Evolutionary conservation across 352 stramenopile species (phyloP), one percentile per base, ranked within the genome.

Genomic region (Bremia lactucae): DNA sequence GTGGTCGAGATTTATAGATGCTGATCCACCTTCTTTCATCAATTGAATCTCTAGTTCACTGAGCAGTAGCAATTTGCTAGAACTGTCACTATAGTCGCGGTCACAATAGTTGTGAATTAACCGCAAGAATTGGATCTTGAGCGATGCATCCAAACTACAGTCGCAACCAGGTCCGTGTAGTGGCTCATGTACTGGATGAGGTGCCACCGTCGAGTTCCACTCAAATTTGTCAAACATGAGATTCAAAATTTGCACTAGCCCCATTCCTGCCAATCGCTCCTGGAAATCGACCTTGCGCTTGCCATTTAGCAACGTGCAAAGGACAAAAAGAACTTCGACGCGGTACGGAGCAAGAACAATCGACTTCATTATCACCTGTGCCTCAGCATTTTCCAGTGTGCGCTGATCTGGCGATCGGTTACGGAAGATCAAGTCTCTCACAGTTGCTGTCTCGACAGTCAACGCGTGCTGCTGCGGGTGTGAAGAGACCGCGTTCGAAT

Each of bases 101-200:
- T 98, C 94, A 42, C 92, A 97, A 45, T 97, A 97, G 46, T 98
- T 98, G 65, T 98, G 94, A 28, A 98, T 84, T 8, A 98, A 51
- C 1, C 93, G 72, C 42, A 98, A 59, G 48, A 96, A 98, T 62
- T 98, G 93, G 29, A 98, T 96, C 56, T 96, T 92, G 14, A 98
- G 52, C 11, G 89, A 95, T 28, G 77, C 92, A 39, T 97, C 92
- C 22, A 96, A 68, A 49, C 91, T 97, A 65, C 93, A 98, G 43
- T 97, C 90, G 42, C 94, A 98, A 1, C 75, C 78, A 19, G 78
- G 78, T 5, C 78, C 78, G 36, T 91, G 78, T 1, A 91, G 49
- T 4, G 75, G 75, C 15, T 72, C 55, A 33, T 86, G 68, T 0
- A 70, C 38, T 14, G 64, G 63, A 16, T 64, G 50, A 18, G 52